Conservation (phyloP, 2,329 filamentous ascomycete species). For the Penicillium sp. region DNA sequence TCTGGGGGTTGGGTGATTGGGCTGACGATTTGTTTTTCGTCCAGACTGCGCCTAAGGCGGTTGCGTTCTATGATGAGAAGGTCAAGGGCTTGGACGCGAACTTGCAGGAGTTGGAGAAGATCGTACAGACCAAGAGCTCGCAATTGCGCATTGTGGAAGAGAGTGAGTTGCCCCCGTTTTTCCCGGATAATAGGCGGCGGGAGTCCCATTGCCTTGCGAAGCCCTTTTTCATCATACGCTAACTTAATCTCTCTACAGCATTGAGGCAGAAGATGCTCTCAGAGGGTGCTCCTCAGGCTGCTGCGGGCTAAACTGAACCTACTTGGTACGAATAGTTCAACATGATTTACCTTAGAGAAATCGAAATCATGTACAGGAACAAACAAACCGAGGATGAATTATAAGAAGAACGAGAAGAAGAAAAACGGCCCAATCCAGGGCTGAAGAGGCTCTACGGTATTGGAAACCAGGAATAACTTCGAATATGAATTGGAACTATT, state of each 20-base stretch:
- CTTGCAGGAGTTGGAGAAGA: slow-evolving; percentile 58
- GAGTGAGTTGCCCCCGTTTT: slow-evolving; percentile 44
- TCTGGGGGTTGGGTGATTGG: background rate
- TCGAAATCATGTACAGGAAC: background rate
- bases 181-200: too few species aligned
- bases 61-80: slow-evolving; percentile 60
- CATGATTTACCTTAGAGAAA: background rate
- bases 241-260: slow-evolving; percentile 31
- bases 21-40: background rate
- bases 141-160: slow-evolving; percentile 85
- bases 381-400: background rate
- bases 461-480: background rate
- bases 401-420: background rate
- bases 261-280: slow-evolving; percentile 46
- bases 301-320: slow-evolving; percentile 13
- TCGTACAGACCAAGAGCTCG: slow-evolving; percentile 66
- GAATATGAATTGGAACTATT: background rate
- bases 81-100: slow-evolving; percentile 58
- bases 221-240: slow-evolving; percentile 7
- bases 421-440: background rate
- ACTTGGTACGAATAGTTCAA: background rate
- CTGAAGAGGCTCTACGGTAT: background rate
- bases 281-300: slow-evolving; percentile 31
- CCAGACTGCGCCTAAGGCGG: slow-evolving; percentile 51
- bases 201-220: background rate